These are phyloP conservation scores for Hydnum rufescens DNA, from an alignment of 768 basidiomycete species.

Conservation along the genomic window DNA sequence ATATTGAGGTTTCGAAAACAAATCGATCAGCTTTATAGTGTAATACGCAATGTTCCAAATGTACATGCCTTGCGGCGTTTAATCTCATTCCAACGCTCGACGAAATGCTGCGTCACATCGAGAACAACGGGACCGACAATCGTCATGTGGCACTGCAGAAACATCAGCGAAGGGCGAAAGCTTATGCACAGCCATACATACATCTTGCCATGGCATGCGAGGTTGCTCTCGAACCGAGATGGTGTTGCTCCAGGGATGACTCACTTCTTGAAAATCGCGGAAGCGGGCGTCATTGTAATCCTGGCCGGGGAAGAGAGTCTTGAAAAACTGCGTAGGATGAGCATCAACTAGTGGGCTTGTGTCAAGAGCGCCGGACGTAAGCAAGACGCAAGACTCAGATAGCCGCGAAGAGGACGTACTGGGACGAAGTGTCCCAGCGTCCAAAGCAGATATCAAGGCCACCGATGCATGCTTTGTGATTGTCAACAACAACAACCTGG, in stretches of 20 bases:
- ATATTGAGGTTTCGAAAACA: slow-evolving; percentile 11
- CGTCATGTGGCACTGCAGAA: slow-evolving; percentile 61
- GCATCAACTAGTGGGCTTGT: slow-evolving; percentile 64
- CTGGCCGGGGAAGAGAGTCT: slow-evolving; percentile 79
- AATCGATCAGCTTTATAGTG: slow-evolving; percentile 18
- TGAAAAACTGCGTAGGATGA: slow-evolving; percentile 66
- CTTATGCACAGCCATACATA: slow-evolving; percentile 21
- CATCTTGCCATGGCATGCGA: slow-evolving; percentile 95
- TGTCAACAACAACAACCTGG: slow-evolving; percentile 66
- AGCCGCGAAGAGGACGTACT: slow-evolving; percentile 23
- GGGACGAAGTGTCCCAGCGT: slow-evolving; percentile 84
- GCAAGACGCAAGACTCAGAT: not conserved
- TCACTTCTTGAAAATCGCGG: slow-evolving; percentile 65
- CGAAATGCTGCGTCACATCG: slow-evolving; percentile 83
- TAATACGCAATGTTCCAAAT: slow-evolving; percentile 1
- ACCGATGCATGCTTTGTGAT: slow-evolving; percentile 69
- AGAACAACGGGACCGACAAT: slow-evolving; percentile 63
- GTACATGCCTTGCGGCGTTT: slow-evolving; percentile 55
- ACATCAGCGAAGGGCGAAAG: not conserved
- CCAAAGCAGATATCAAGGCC: slow-evolving; percentile 95
- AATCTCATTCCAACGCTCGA: slow-evolving; percentile 41
- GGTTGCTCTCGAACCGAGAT: slow-evolving; percentile 46
- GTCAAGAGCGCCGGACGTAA: not conserved
- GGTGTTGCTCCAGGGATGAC: slow-evolving; percentile 50
- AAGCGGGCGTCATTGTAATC: slow-evolving; percentile 86